Base-by-base conservation (phyloP, 306 rosid species). In the Oxytropis ochrocephala region DNA sequence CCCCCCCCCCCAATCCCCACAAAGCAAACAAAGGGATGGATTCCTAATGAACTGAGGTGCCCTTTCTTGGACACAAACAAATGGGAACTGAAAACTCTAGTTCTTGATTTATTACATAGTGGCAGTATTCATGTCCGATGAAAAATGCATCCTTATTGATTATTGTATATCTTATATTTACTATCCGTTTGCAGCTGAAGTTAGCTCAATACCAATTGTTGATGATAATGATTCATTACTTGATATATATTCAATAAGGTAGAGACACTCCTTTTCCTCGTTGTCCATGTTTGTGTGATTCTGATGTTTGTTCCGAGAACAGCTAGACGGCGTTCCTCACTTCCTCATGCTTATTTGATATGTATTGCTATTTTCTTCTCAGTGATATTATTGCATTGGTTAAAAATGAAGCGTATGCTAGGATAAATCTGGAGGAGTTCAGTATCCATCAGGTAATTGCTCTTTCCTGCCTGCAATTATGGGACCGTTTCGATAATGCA, bases 331-430 rank as follows among this genome's bases (percentile, higher is more conserved):
- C 67, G 19, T 61, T 50, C 42, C 52, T 55, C 56, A 32, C 12
- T 55, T 6, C n/a, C 17, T 12, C 2, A 4, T 49, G 66, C 66
- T 38, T 74, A 39, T 64, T 29, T 59, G 27, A 56, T 43, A 29
- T 46, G 27, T 59, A 11, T 56, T 39, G 10, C 8, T 66, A 10
- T 78, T 73, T 70, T 67, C 56, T 78, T 80, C 30, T 24, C 82
- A 89, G 96, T 48, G 96, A 89, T 47, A 75, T 86, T 51, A 86
- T 86, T 58, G 83, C 86, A 65, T 79, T 89, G 80, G 90, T 87
- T 21, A 81, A 79, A 78, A 79, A 83, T 53, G 76, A 68, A 72
- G 80, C 78, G 11, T 86, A 89, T 79, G 74, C 90, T 57, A 69
- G 79, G 63, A 83, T 81, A 66, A 66, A 5, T 60, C 82, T 86